Base-by-base conservation (phyloP, 2,329 filamentous ascomycete genomes). In the Amphichorda felina region DNA sequence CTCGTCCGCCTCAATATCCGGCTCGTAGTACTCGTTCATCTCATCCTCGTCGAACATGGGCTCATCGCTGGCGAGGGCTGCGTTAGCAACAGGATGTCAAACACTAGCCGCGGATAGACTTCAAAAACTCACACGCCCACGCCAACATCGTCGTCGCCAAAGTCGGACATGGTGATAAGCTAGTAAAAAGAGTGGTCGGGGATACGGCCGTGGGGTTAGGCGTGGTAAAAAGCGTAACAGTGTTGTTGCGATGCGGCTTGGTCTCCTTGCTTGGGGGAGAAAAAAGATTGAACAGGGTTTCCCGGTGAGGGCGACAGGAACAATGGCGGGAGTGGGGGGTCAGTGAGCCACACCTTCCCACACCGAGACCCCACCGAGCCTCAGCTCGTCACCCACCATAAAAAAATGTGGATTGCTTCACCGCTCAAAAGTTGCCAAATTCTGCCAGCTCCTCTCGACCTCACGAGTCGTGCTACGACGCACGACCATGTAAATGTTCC, bases 31-130 rank as follows among this genome's bases (percentile, higher is more conserved):
- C 42, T 76, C 71, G 46, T 66, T 63, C 45, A 68, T 67, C 39
- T 79, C 75, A 36, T 81, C 77, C 41, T 86, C 79, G 44, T 88
- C 78, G 63, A 75, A 82, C 50, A 75, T 72, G 50, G 81, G 75
- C 60, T 80, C 75, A 51, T 81, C 79, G 47, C 76, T 81, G 50
- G 21, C 31, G 17, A 37, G 16, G 24, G 30, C 19, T 21, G 36
- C 36, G 19, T 28, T 16, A 36, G 22, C 16, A 13, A 30, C 35
- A 16, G 17, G n/a, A 10, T 19, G n/a, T n/a, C n/a, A n/a, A n/a
- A n/a, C n/a, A n/a, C n/a, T n/a, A n/a, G n/a, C n/a, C n/a, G n/a
- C n/a, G n/a, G n/a, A n/a, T n/a, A n/a, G n/a, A n/a, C n/a, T n/a
- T n/a, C n/a, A n/a, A n/a, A 35, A 15, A 60, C 70, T 64, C 60